These are phyloP conservation scores for Fusarium nurragi DNA, from an alignment of 2,329 filamentous ascomycete genomes.

Conservation along the genomic window DNA sequence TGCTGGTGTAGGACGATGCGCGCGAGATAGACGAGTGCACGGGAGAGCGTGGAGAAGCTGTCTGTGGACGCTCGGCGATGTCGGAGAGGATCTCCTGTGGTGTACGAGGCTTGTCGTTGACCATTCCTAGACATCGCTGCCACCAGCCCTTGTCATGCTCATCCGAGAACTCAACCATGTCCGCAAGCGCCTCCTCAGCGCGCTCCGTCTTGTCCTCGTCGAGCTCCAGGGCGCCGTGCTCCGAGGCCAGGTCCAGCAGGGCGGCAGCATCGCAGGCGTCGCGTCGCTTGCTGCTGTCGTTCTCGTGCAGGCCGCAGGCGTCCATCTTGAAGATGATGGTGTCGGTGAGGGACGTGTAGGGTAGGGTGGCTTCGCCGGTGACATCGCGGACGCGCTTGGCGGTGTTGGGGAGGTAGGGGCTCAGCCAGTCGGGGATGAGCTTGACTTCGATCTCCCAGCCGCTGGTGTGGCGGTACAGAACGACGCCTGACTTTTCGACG, in stretches of 20 bases:
- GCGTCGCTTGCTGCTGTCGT: slow-evolving; percentile 39
- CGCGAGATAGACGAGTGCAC: slow-evolving; percentile 43
- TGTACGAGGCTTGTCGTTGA: slow-evolving; percentile 38
- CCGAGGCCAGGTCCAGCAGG: slow-evolving; percentile 41
- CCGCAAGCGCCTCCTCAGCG: slow-evolving; percentile 40
- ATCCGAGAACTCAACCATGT: slow-evolving; percentile 41
- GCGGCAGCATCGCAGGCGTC: slow-evolving; percentile 42
- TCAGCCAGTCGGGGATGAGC: slow-evolving; percentile 46
- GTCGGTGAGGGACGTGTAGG: slow-evolving; percentile 43
- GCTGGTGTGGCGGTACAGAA: slow-evolving; percentile 40
- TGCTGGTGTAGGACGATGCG: slow-evolving; percentile 42
- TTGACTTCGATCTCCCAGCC: slow-evolving; percentile 46
- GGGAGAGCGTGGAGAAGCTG: slow-evolving; percentile 24
- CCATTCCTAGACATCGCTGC: slow-evolving; percentile 42
- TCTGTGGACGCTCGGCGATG: slow-evolving; percentile 34
- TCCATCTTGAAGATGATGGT: slow-evolving; percentile 45
- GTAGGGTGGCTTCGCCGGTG: slow-evolving; percentile 29
- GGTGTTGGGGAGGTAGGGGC: slow-evolving; percentile 42
- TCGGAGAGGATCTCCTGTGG: slow-evolving; percentile 46
- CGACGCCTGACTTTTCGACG: slow-evolving; percentile 40
- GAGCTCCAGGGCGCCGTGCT: slow-evolving; percentile 40
- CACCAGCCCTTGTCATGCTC: slow-evolving; percentile 45
- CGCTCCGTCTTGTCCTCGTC: slow-evolving; percentile 43
- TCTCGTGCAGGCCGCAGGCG: slow-evolving; percentile 43
- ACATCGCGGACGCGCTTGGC: slow-evolving; percentile 40